phyloP scores from a whole-genome alignment of 2,329 filamentous ascomycete genomes.

The Xylaria sp. region DNA sequence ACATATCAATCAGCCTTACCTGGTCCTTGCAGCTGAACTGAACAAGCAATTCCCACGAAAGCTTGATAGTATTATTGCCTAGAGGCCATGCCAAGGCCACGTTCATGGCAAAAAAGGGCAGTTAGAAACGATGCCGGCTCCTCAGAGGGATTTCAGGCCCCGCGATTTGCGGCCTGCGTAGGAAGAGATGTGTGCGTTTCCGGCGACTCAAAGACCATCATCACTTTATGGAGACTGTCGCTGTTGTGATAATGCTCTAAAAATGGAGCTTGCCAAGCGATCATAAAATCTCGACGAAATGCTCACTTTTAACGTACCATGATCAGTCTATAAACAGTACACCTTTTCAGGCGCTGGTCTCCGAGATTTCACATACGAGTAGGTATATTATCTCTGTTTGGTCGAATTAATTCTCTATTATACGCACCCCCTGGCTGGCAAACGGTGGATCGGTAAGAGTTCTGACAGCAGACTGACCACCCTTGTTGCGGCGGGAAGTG shows the following conservation, averaged over 20 bases:
- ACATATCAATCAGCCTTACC: background rate
- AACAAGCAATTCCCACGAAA: background rate
- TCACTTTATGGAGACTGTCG: too few relatives aligned
- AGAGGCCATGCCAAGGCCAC: too few relatives aligned
- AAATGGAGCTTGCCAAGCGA: background rate
- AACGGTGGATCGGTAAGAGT: conserved; percentile 9
- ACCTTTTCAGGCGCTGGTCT: background rate
- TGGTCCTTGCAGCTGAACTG: background rate
- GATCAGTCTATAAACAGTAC: conserved; percentile 1
- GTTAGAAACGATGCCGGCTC: too few relatives aligned
- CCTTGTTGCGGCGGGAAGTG: conserved; percentile 1
- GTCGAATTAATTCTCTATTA: background rate
- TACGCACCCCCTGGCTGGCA: conserved; percentile 5
- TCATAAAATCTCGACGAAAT: background rate
- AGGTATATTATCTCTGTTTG: background rate
- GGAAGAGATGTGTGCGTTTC: too few relatives aligned
- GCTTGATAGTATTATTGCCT: background rate
- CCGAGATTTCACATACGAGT: background rate
- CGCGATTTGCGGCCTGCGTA: too few relatives aligned
- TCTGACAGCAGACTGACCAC: conserved; percentile 3
- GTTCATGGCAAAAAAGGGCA: too few relatives aligned
- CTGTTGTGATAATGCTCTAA: too few relatives aligned
- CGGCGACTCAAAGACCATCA: background rate
- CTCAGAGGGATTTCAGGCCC: too few relatives aligned
- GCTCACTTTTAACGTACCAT: background rate